These are phyloP conservation scores for Kodamaea sp. DNA, from an alignment of 1,139 yeast species.

Conservation along the genomic window DNA sequence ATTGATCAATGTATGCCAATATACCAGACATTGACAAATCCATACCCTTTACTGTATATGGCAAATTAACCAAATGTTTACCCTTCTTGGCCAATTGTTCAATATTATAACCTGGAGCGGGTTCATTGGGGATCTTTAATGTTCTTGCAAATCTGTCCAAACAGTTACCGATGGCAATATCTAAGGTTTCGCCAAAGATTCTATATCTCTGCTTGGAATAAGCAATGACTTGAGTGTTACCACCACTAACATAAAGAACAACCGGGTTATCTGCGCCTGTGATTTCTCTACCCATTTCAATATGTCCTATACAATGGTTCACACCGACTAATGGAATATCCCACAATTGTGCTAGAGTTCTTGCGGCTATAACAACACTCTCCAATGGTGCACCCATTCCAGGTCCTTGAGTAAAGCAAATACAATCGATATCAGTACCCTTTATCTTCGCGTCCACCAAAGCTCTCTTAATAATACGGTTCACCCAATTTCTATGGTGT, in stretches of 20 bases:
- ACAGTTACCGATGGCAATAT: slow-evolving; percentile 96
- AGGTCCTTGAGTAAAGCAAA: slow-evolving; percentile 96
- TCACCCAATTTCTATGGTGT: slow-evolving; percentile 96
- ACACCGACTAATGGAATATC: slow-evolving; percentile 85
- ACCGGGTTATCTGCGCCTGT: slow-evolving; percentile 96
- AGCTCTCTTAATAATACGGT: slow-evolving; percentile 67
- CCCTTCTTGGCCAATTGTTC: slow-evolving; percentile 88
- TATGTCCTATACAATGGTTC: slow-evolving; percentile 96
- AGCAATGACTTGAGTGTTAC: slow-evolving; percentile 97
- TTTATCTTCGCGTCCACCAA: slow-evolving; percentile 58
- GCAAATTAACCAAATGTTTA: slow-evolving; percentile 66
- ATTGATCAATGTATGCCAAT: slow-evolving; percentile 72
- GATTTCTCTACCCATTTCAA: slow-evolving; percentile 98
- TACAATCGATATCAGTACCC: slow-evolving; percentile 70
- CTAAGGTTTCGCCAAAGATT: slow-evolving; percentile 95
- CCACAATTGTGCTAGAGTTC: slow-evolving; percentile 82
- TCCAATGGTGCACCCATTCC: slow-evolving; percentile 99
- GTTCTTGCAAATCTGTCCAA: slow-evolving; percentile 94
- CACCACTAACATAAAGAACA: slow-evolving; percentile 94
- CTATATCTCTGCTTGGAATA: slow-evolving; percentile 89
- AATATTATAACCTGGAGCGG: slow-evolving; percentile 96
- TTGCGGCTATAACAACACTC: slow-evolving; percentile 87
- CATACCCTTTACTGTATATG: slow-evolving; percentile 98
- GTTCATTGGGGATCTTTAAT: slow-evolving; percentile 81
- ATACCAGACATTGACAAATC: slow-evolving; percentile 96